Evolutionary conservation across 345 rosid species (phyloP).

Genomic region (Noccaea caerulescens): DNA sequence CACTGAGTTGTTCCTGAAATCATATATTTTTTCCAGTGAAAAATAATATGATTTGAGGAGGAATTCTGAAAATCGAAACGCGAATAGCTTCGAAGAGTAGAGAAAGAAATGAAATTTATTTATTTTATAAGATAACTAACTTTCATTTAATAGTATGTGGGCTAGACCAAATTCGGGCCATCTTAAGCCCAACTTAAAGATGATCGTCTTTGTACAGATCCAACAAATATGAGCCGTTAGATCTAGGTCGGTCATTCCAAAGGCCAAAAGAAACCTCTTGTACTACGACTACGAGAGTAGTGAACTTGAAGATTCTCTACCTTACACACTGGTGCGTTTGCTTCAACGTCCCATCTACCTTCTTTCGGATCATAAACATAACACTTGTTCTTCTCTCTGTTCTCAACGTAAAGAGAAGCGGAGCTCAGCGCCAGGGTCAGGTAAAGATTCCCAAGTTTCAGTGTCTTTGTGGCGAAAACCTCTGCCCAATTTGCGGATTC

Average conservation of each 20-base stretch:
- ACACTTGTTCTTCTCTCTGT: not conserved
- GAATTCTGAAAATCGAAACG: too few species aligned
- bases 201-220: not conserved
- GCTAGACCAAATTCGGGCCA: not conserved
- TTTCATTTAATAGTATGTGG: too few species aligned
- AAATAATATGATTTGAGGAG: too few species aligned
- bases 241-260: slow-evolving; percentile 51
- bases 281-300: not conserved
- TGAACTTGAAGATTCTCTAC: too few species aligned
- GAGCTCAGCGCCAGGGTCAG: slow-evolving; percentile 9
- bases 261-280: slow-evolving; percentile 26
- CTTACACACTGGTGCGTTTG: not conserved
- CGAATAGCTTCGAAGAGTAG: too few species aligned
- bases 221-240: slow-evolving; percentile 52
- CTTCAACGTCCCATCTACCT: not conserved
- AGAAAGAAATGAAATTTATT: too few species aligned
- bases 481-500: not conserved
- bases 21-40: too few species aligned
- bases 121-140: too few species aligned
- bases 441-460: slow-evolving; percentile 15
- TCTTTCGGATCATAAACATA: slow-evolving; percentile 1
- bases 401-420: not conserved
- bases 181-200: slow-evolving; percentile 1
- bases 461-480: not conserved
- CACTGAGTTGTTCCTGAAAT: too few species aligned